These are phyloP conservation scores for Curvularia eragrostidis DNA, from an alignment of 2,329 filamentous ascomycete genomes.

Conservation along the genomic window DNA sequence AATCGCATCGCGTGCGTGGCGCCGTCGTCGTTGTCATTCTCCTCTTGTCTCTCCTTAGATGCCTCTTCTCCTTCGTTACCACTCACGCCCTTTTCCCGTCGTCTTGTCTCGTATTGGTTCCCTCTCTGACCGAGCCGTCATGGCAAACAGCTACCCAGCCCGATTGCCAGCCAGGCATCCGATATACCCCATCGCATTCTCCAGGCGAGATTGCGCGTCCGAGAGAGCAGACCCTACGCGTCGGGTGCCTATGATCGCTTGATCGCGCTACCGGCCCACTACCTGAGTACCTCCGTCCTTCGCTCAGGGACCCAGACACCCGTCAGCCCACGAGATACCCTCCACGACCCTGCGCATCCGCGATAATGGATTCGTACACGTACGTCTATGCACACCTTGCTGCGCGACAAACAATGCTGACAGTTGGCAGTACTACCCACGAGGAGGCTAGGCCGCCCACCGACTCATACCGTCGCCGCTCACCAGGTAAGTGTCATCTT, in stretches of 20 bases:
- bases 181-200: conserved; percentile 32
- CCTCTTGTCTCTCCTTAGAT: conserved; percentile 36
- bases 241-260: conserved; percentile 28
- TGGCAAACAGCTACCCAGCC: conserved; percentile 51
- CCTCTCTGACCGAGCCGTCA: conserved; percentile 51
- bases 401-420: conserved; percentile 22
- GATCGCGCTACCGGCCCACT: conserved; percentile 19
- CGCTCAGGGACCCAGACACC: conserved; percentile 5
- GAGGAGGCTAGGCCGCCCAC: conserved; percentile 63
- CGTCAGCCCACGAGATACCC: not conserved
- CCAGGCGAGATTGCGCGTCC: conserved; percentile 31
- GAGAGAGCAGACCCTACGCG: conserved; percentile 23
- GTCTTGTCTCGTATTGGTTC: conserved; percentile 44
- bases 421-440: conserved; percentile 37
- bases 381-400: conserved; percentile 26
- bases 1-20: conserved; percentile 37
- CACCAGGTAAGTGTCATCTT: conserved; percentile 65
- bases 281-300: conserved; percentile 21
- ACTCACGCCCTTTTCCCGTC: conserved; percentile 34
- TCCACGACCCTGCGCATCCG: not conserved
- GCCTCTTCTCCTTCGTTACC: conserved; percentile 34
- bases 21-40: conserved; percentile 9
- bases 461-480: conserved; percentile 64
- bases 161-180: conserved; percentile 41
- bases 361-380: conserved; percentile 49